Percentiles rank a stretch among this genome's conserved stretches.
Evolutionary conservation across 2,329 filamentous ascomycete genomes (phyloP).

Genomic region (Botryosphaeria agaves): DNA sequence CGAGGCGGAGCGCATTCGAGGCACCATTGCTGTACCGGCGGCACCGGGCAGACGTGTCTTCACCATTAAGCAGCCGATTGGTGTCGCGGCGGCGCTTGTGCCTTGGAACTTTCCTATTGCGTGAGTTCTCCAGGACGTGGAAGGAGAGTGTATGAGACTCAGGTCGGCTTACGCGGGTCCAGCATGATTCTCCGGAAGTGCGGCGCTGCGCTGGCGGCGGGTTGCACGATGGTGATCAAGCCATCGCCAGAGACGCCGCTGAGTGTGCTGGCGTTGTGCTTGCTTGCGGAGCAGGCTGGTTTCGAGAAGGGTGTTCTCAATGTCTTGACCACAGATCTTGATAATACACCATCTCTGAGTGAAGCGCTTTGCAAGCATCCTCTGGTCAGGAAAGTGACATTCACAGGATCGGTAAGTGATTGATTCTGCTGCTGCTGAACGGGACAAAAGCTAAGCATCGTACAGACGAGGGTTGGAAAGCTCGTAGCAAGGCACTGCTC

Average conservation of each 20-base stretch:
- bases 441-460: too few relatives aligned
- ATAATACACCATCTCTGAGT: constrained; percentile 35
- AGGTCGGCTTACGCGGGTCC: too few relatives aligned
- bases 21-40: constrained; percentile 40
- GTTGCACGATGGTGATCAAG: constrained; percentile 58
- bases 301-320: constrained; percentile 43
- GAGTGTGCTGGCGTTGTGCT: constrained; percentile 35
- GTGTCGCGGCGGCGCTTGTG: constrained; percentile 49
- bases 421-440: constrained; percentile 5
- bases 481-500: constrained; percentile 42
- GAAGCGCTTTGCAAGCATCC: constrained; percentile 39
- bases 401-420: too few relatives aligned
- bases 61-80: constrained; percentile 59
- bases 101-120: constrained; percentile 60
- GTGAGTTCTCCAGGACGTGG: too few relatives aligned
- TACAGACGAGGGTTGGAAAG: constrained; percentile 43
- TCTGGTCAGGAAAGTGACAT: constrained; percentile 43
- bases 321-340: constrained; percentile 40
- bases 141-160: too few relatives aligned
- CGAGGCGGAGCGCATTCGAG: constrained; percentile 44
- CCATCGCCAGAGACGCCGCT: constrained; percentile 51
- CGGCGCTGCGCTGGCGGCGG: constrained; percentile 49
- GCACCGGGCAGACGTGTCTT: constrained; percentile 47
- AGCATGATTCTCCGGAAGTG: constrained; percentile 49
- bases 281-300: constrained; percentile 35